phyloP scores from a whole-genome alignment of 306 rosid genomes.

The Fagus crenata region DNA sequence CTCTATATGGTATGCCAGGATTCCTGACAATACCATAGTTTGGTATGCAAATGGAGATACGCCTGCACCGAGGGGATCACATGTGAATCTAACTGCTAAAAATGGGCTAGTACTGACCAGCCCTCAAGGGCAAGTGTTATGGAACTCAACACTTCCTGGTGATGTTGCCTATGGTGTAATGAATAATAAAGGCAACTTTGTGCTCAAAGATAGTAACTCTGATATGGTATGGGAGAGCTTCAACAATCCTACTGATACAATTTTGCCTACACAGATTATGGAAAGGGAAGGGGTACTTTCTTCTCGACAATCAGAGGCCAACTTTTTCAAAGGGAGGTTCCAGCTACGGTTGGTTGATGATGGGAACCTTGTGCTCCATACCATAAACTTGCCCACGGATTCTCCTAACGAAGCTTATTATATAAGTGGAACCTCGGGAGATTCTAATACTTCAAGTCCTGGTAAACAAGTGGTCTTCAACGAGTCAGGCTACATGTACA shows the following conservation, averaged over 20 bases:
- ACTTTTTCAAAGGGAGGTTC: conserved; percentile 35
- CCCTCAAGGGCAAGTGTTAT: conserved; percentile 9
- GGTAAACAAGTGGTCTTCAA: conserved; percentile 28
- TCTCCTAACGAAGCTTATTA: neutral
- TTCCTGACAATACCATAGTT: conserved; percentile 41
- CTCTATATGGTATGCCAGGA: conserved; percentile 48
- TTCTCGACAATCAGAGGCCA: conserved; percentile 35
- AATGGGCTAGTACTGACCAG: conserved; percentile 5
- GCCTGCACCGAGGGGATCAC: conserved; percentile 40
- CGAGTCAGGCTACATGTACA: conserved; percentile 25
- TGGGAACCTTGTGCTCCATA: conserved; percentile 25
- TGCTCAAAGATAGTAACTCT: neutral
- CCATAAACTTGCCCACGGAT: conserved; percentile 14
- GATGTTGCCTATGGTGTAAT: too few species aligned
- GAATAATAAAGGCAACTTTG: too few species aligned
- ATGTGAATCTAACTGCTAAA: conserved; percentile 2
- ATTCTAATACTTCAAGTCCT: neutral
- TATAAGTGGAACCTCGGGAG: neutral
- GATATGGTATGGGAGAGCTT: conserved; percentile 29
- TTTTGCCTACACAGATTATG: conserved; percentile 35
- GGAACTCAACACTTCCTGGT: neutral
- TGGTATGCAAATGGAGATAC: conserved; percentile 31
- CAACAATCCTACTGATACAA: conserved; percentile 31
- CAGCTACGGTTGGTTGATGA: neutral
- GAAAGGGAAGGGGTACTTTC: conserved; percentile 13